A percentile compares a stretch with the other conserved stretches of the same genome.
Evolutionary conservation across 305 asterid species (phyloP).

Genomic region (Solanum hybrid): DNA sequence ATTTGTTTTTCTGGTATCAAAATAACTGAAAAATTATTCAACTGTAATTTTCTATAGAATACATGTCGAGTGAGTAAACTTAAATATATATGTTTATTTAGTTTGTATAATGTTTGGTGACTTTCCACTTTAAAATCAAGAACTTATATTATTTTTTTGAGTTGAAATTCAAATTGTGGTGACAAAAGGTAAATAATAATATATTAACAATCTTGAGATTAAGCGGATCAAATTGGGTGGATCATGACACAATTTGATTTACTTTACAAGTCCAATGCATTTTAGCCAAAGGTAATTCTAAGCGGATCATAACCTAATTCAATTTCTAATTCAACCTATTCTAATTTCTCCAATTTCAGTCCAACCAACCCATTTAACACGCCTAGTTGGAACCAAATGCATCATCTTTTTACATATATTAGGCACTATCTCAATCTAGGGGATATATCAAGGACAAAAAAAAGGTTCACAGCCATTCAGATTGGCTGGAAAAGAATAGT

Average conservation of each 20-base stretch:
- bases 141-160: neutral
- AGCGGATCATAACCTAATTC: neutral
- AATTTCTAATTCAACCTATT: neutral
- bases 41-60: neutral
- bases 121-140: neutral
- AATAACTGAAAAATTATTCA: neutral
- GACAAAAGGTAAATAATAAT: too few relatives aligned
- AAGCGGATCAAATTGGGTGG: too few relatives aligned
- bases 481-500: neutral
- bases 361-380: neutral
- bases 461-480: neutral
- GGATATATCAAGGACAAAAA: neutral
- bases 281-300: neutral
- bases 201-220: too few relatives aligned
- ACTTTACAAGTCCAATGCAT: neutral
- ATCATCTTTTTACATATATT: neutral
- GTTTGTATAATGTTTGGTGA: neutral
- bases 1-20: neutral
- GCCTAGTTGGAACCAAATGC: neutral
- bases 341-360: neutral
- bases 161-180: neutral
- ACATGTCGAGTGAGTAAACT: neutral
- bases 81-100: neutral
- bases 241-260: neutral
- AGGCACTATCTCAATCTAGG: neutral